phyloP scores from a whole-genome alignment of 179 eudicot species.

The Vitellaria paradoxa region DNA sequence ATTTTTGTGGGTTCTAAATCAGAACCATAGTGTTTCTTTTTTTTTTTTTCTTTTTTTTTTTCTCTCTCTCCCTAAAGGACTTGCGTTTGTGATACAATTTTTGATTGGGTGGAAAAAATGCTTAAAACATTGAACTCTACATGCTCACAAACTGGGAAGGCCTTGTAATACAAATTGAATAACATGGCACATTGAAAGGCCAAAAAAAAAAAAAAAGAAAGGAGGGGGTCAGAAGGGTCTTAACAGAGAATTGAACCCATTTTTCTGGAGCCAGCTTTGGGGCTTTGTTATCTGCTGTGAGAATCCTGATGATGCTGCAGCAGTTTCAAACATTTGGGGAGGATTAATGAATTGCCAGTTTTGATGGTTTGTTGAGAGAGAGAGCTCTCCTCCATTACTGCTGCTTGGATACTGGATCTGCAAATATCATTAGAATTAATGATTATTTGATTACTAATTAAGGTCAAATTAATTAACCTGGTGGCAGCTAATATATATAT shows the following conservation, averaged over 20 bases:
- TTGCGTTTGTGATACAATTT: conserved; percentile 7
- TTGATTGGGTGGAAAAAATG: neutral
- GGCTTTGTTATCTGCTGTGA: conserved; percentile 54
- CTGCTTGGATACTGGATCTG: conserved; percentile 59
- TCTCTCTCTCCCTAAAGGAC: too few species aligned
- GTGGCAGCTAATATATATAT: too few species aligned
- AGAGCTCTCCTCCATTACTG: conserved; percentile 37
- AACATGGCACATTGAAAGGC: neutral
- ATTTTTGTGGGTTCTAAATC: neutral
- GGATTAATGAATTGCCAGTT: conserved; percentile 42
- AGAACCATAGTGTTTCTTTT: too few species aligned
- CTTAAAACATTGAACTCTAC: conserved; percentile 5
- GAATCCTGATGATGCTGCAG: conserved; percentile 99
- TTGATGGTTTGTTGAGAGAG: conserved; percentile 22
- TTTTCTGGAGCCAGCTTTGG: conserved; percentile 49
- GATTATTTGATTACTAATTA: neutral
- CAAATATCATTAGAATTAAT: neutral
- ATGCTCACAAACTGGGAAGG: conserved; percentile 16
- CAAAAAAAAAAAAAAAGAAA: neutral
- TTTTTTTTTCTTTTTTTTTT: too few species aligned
- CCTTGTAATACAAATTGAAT: conserved; percentile 9
- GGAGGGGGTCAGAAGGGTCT: conserved; percentile 51
- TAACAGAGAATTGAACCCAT: conserved; percentile 51
- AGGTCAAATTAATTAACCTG: neutral
- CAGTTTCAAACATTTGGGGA: conserved; percentile 53